Conservation (phyloP, 305 asterid species). For the Salvia sclarea region DNA sequence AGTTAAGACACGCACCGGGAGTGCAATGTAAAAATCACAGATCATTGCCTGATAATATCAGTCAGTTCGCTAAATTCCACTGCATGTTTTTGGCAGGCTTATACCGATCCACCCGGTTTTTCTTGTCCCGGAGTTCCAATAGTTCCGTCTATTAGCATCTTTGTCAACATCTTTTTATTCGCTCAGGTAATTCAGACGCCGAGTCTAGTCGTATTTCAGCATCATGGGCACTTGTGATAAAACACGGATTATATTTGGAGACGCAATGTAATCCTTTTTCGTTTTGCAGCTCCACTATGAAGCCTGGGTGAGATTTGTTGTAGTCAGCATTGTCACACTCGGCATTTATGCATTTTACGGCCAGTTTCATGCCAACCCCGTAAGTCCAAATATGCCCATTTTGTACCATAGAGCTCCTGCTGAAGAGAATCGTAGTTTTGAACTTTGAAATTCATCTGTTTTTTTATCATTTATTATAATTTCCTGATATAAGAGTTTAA, state of each 20-base stretch:
- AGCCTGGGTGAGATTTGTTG: constrained; percentile 92
- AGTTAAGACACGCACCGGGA: constrained; percentile 39
- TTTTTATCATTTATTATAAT: constrained; percentile 8
- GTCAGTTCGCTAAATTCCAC: background rate
- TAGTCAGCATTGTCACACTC: constrained; percentile 63
- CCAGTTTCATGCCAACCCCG: constrained; percentile 82
- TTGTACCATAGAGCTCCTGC: constrained; percentile 58
- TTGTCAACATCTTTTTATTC: constrained; percentile 74
- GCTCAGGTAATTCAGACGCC: constrained; percentile 67
- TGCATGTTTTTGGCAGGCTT: constrained; percentile 45
- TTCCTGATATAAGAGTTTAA: constrained; percentile 2
- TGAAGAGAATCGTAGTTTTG: constrained; percentile 47
- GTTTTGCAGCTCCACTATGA: constrained; percentile 80
- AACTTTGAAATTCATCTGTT: constrained; percentile 22
- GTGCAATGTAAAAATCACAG: too few relatives aligned
- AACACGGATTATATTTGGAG: constrained; percentile 18
- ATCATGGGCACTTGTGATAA: constrained; percentile 1
- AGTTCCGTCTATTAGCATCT: constrained; percentile 77
- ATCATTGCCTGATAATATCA: too few relatives aligned
- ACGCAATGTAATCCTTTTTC: constrained; percentile 12
- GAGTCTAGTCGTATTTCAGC: constrained; percentile 15
- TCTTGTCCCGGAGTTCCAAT: constrained; percentile 94
- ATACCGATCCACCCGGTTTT: constrained; percentile 67
- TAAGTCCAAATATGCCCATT: constrained; percentile 57
- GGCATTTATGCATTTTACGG: constrained; percentile 80